Evolutionary conservation across 2,329 filamentous ascomycete species (phyloP).

Genomic region (Diaporthe vaccinii): DNA sequence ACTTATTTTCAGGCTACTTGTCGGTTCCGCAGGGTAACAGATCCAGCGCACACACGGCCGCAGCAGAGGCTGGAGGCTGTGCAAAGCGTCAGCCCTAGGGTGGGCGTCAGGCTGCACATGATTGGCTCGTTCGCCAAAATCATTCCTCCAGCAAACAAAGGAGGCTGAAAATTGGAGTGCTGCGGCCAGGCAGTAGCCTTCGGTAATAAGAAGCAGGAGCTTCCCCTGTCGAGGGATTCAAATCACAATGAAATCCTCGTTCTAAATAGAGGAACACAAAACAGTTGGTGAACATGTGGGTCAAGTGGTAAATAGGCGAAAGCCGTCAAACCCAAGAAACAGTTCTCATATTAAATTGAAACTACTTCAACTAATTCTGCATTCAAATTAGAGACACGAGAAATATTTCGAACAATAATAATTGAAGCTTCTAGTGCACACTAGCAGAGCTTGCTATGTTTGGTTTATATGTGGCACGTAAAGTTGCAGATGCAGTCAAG

Average conservation of each 20-base stretch:
- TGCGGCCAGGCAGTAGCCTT: not conserved
- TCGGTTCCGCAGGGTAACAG: not conserved
- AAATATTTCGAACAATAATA: not conserved
- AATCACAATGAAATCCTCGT: not conserved
- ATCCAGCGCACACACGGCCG: not conserved
- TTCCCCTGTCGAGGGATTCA: not conserved
- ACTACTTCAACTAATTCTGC: not conserved
- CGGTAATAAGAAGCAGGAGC: not conserved
- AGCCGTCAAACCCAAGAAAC: not conserved
- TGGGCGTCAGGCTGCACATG: not conserved
- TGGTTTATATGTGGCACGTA: not conserved
- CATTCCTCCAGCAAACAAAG: not conserved
- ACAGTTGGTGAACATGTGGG: not conserved
- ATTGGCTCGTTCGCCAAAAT: constrained; percentile 21
- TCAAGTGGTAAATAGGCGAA: not conserved
- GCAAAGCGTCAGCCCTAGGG: not conserved
- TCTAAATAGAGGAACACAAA: not conserved
- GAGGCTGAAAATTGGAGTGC: not conserved
- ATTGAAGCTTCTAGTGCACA: too few relatives aligned
- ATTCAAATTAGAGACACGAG: too few relatives aligned
- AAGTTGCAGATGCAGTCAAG: not conserved
- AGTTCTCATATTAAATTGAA: not conserved
- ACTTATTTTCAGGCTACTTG: not conserved
- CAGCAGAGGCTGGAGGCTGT: not conserved
- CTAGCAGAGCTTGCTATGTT: not conserved